Percentiles rank a stretch among this genome's conserved stretches.
Conservation (phyloP, 2,329 filamentous ascomycete genomes). For the Pseudocercospora ulei region DNA sequence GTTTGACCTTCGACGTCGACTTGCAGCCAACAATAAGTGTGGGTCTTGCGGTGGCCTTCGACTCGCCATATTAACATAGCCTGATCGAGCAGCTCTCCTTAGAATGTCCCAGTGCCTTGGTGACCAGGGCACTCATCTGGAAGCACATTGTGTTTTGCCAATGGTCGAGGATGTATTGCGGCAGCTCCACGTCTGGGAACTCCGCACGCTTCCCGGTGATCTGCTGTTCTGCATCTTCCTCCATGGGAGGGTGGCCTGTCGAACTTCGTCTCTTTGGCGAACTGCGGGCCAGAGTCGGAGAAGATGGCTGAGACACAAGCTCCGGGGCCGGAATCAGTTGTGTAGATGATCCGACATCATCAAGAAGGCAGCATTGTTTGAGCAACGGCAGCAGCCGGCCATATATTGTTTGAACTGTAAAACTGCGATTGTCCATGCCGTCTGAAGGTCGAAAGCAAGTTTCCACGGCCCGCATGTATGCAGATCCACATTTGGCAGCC, state of each 20-base stretch:
- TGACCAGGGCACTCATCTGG: conserved; percentile 60
- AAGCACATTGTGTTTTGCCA: conserved; percentile 65
- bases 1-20: conserved; percentile 61
- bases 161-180: conserved; percentile 54
- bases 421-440: conserved; percentile 21
- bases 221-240: conserved; percentile 4
- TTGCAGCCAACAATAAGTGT: conserved; percentile 70
- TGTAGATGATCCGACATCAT: conserved; percentile 27
- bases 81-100: conserved; percentile 70
- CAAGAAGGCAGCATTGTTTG: conserved; percentile 33
- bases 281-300: conserved; percentile 12
- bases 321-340: conserved; percentile 25
- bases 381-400: conserved; percentile 30
- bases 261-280: conserved; percentile 8
- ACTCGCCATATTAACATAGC: conserved; percentile 63
- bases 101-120: conserved; percentile 61
- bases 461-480: conserved; percentile 66
- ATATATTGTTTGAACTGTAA: conserved; percentile 29
- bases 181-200: conserved; percentile 41
- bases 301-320: conserved; percentile 20
- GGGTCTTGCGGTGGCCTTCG: conserved; percentile 54
- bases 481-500: conserved; percentile 58
- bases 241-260: conserved; percentile 13
- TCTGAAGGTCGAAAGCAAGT: conserved; percentile 63
- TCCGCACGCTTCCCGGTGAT: conserved; percentile 22